Conservation (phyloP, 345 rosid species). For the Citrus reticulata region DNA sequence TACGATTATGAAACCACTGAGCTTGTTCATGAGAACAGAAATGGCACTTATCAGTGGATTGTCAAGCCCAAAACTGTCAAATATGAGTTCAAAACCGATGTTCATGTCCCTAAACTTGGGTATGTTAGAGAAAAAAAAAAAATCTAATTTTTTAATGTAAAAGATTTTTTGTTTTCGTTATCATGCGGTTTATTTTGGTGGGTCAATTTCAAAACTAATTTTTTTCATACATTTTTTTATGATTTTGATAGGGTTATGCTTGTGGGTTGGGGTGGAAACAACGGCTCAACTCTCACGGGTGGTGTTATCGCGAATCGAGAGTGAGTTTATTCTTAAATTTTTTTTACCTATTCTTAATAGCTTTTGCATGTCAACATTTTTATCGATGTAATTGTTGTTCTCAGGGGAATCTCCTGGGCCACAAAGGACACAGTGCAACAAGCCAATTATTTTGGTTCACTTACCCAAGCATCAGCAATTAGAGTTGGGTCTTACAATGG, state of each 20-base stretch:
- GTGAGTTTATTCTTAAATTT: conserved; percentile 40
- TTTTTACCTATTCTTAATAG: not conserved
- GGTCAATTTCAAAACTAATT: not conserved
- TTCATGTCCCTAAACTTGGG: conserved; percentile 87
- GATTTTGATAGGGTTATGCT: conserved; percentile 70
- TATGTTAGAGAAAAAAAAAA: conserved; percentile 17
- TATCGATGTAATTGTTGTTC: conserved; percentile 3
- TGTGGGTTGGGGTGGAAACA: conserved; percentile 99
- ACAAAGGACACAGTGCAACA: conserved; percentile 97
- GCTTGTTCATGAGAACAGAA: conserved; percentile 79
- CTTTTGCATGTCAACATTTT: conserved; percentile 3
- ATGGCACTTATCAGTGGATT: conserved; percentile 80
- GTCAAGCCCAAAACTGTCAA: conserved; percentile 86
- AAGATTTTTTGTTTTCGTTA: not conserved
- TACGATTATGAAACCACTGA: conserved; percentile 92
- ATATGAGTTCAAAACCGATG: conserved; percentile 83
- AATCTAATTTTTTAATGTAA: not conserved
- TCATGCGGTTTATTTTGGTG: not conserved
- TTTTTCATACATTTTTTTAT: not conserved
- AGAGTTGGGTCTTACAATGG: conserved; percentile 96
- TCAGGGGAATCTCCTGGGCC: conserved; percentile 97
- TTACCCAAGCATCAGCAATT: conserved; percentile 88
- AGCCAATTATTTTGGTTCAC: conserved; percentile 94
- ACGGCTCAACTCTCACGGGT: conserved; percentile 87
- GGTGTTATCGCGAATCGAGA: conserved; percentile 87